Conservation (phyloP, 2,329 filamentous ascomycete genomes). For the Aureobasidium sp. region DNA sequence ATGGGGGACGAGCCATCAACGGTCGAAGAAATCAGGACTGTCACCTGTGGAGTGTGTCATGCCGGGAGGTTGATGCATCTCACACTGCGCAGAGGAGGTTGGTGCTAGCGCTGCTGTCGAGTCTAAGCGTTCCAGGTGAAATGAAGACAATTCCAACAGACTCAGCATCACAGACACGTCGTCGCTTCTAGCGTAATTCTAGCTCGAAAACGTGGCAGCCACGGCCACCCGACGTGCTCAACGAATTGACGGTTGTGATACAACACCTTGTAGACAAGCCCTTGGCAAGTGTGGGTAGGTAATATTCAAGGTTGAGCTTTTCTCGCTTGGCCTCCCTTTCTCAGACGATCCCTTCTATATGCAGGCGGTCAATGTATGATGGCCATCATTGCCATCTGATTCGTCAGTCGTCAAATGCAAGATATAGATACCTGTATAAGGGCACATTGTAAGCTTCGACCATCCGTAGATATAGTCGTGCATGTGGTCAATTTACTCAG, state of each 20-base stretch:
- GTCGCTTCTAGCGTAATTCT: conserved; percentile 13
- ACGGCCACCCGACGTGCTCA: background rate
- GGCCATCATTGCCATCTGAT: background rate
- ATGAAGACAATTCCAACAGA: conserved; percentile 7
- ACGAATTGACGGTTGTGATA: background rate
- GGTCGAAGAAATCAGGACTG: background rate
- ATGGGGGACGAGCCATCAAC: conserved; percentile 6
- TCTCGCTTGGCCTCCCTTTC: conserved; percentile 2
- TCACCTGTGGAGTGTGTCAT: background rate
- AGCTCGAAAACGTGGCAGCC: conserved; percentile 15
- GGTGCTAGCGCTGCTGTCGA: conserved; percentile 11
- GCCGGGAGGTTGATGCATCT: conserved; percentile 1
- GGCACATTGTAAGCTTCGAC: background rate
- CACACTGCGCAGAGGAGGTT: background rate
- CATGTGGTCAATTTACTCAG: background rate
- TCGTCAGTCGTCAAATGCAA: background rate
- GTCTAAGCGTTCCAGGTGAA: conserved; percentile 8
- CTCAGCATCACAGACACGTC: background rate
- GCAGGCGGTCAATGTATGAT: conserved; percentile 6
- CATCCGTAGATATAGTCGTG: background rate
- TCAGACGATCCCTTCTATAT: background rate
- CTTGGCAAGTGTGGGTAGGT: background rate
- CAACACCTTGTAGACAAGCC: background rate
- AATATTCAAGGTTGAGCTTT: background rate
- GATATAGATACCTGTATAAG: background rate